Evolutionary conservation across 177 flowering plant species (phyloP).

Genomic region (Vitis hybrid): DNA sequence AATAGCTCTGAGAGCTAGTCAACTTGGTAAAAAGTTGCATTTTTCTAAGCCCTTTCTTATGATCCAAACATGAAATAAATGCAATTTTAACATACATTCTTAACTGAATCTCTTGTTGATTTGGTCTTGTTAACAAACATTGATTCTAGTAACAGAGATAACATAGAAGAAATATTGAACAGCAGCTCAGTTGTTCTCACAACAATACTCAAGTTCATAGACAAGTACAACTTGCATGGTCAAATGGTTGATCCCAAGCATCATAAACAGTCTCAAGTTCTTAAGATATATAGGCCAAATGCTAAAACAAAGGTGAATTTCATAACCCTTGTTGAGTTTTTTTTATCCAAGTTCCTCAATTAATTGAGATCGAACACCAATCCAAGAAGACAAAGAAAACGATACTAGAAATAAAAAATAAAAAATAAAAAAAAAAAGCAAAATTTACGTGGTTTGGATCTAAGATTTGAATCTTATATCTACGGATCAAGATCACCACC

Average conservation of each 20-base stretch:
- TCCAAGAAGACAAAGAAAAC: too few relatives aligned
- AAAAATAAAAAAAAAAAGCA: too few relatives aligned
- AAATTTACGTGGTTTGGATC: too few relatives aligned
- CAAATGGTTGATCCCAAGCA: conserved; percentile 90
- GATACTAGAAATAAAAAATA: too few relatives aligned
- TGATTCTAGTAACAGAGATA: conserved; percentile 87
- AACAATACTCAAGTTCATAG: conserved; percentile 72
- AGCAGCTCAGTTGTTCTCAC: conserved; percentile 66
- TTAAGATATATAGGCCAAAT: conserved; percentile 75
- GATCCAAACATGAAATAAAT: neutral
- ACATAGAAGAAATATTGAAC: conserved; percentile 75
- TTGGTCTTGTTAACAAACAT: conserved; percentile 42
- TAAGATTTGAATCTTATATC: too few relatives aligned
- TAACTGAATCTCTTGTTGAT: neutral
- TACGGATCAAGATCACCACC: too few relatives aligned
- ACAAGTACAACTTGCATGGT: conserved; percentile 83
- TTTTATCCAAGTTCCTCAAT: too few relatives aligned
- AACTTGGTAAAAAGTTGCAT: conserved; percentile 51
- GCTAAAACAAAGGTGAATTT: conserved; percentile 70
- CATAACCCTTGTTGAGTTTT: neutral
- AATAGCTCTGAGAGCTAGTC: conserved; percentile 67
- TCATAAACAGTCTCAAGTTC: conserved; percentile 88
- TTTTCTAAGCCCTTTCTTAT: neutral
- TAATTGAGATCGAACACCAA: too few relatives aligned
- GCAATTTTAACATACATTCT: neutral